Base-by-base conservation (phyloP, 371 early-diverging fungal genomes). In the Parasitella parasitica region DNA sequence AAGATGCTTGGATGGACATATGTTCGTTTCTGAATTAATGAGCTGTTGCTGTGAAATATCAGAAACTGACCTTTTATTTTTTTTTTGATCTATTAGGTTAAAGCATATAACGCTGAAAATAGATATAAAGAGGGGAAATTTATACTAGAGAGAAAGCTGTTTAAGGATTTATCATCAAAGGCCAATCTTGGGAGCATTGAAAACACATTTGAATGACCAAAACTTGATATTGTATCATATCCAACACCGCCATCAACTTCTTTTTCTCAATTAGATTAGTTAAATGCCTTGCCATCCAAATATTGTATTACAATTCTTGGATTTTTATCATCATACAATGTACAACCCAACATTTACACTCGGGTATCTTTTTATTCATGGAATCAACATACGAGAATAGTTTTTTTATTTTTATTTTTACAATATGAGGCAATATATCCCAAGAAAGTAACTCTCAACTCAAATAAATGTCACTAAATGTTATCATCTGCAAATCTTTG, bases 101-200 rank as follows among this genome's bases (percentile, higher is more conserved):
- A 83, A 51, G 90, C 91, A n/a, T 87, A 75, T 55, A 84, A 81
- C 58, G 68, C 71, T 15, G 64, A 76, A 1, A 85, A 91, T 64
- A 85, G 80, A 60, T 91, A 89, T 78, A 91, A 91, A 72, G 90
- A 91, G 69, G 90, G 89, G 13, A 86, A 83, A 62, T 89, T 83
- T 68, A 83, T 91, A 54, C 69, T 91, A n/a, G 86, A 85, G 56
- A 71, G 73, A 55, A 63, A 68, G 20, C 41, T 63, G 7, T 11
- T 68, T n/a, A 41, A 15, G 8, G 48, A 57, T 8, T 22, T 57
- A 26, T 48, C 58, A n/a, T 6, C 52, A 27, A 52, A 13, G 20
- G 30, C 13, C n/a, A 18, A 34, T 5, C 18, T 16, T 32, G 52
- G 27, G 7, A 30, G 34, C 16, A 20, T 52, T 32, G 52, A 52